Percentiles rank a stretch among this genome's conserved stretches.
These are phyloP conservation scores for Coemansia sp. DNA, from an alignment of 192 early-diverging fungal species.

Conservation along the genomic window DNA sequence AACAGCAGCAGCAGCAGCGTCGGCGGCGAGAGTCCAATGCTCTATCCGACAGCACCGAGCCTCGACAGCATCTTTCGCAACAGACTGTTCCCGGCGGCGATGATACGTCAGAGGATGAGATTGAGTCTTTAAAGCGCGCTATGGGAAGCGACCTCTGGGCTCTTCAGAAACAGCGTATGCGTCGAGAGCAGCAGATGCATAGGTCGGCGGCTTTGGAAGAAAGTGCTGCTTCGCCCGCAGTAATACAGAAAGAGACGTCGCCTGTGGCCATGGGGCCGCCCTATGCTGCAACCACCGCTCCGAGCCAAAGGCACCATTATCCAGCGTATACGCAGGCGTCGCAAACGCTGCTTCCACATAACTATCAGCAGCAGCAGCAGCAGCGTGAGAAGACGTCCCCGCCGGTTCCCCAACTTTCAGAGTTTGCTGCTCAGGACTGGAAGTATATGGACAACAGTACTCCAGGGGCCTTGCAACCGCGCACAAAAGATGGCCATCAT, in stretches of 20 bases:
- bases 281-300: neutral
- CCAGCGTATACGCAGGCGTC: slow-evolving; percentile 1
- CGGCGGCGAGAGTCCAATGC: slow-evolving; percentile 44
- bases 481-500: neutral
- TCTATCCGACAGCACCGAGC: slow-evolving; percentile 35
- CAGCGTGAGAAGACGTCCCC: slow-evolving; percentile 4
- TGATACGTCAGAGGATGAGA: slow-evolving; percentile 50
- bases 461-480: neutral
- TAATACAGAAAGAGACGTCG: slow-evolving; percentile 15
- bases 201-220: slow-evolving; percentile 11
- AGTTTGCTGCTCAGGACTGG: slow-evolving; percentile 19
- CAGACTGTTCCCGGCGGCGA: slow-evolving; percentile 9
- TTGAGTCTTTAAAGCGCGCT: slow-evolving; percentile 45
- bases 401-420: slow-evolving; percentile 13
- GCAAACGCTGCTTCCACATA: neutral
- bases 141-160: slow-evolving; percentile 52
- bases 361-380: slow-evolving; percentile 15
- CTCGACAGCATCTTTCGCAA: slow-evolving; percentile 19
- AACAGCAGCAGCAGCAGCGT: slow-evolving; percentile 27
- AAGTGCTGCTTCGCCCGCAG: slow-evolving; percentile 20
- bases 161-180: slow-evolving; percentile 47
- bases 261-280: neutral
- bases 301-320: slow-evolving; percentile 8
- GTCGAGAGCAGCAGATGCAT: slow-evolving; percentile 28
- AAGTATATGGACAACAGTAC: slow-evolving; percentile 9